These are phyloP conservation scores for Cutaneotrichosporon sp. DNA, from an alignment of 1,284 basidiomycete species.

Conservation along the genomic window DNA sequence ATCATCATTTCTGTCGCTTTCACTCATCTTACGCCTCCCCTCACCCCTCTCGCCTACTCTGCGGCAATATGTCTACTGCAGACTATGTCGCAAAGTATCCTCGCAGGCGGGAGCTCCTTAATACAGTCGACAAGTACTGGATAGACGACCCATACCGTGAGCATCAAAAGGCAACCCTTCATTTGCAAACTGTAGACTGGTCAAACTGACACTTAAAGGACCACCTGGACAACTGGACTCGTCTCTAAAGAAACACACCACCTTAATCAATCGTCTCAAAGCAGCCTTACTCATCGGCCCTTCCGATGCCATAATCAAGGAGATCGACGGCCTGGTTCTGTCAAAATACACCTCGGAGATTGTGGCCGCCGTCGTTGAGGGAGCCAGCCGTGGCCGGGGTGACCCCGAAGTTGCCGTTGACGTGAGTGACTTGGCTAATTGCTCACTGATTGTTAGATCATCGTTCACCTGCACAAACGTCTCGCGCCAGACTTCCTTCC, in stretches of 20 bases:
- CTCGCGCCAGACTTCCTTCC: slow-evolving; percentile 75
- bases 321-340: slow-evolving; percentile 79
- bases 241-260: slow-evolving; percentile 88
- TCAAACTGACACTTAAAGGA: slow-evolving; percentile 29
- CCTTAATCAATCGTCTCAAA: slow-evolving; percentile 81
- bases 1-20: neutral
- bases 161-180: too few species aligned
- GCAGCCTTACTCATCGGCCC: slow-evolving; percentile 43
- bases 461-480: slow-evolving; percentile 81
- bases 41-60: neutral
- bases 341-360: slow-evolving; percentile 98
- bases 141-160: slow-evolving; percentile 44
- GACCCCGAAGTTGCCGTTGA: slow-evolving; percentile 87
- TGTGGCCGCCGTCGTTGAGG: slow-evolving; percentile 78
- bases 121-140: slow-evolving; percentile 45
- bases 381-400: slow-evolving; percentile 74
- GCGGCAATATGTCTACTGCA: slow-evolving; percentile 28
- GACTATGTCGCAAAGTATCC: slow-evolving; percentile 46
- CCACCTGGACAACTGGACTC: slow-evolving; percentile 62
- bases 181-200: too few species aligned
- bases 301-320: slow-evolving; percentile 75
- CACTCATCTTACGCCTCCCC: neutral
- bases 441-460: slow-evolving; percentile 56
- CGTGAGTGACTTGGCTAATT: slow-evolving; percentile 53
- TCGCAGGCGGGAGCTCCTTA: slow-evolving; percentile 30